These are phyloP conservation scores for Diaporthe batatas DNA, from an alignment of 2,329 filamentous ascomycete species.

Conservation along the genomic window DNA sequence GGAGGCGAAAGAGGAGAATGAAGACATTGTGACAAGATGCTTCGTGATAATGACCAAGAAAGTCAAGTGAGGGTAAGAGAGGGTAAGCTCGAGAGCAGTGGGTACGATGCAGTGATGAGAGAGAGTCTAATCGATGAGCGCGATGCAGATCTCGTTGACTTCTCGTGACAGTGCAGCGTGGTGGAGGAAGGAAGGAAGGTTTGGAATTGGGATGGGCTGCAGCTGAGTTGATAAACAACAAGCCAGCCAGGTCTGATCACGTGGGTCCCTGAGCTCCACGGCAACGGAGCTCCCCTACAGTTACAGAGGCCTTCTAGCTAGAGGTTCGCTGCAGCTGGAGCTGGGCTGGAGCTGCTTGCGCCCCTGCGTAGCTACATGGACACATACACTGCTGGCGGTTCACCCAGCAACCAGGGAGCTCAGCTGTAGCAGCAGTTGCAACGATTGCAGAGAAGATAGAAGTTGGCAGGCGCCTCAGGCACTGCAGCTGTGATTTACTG, in stretches of 20 bases:
- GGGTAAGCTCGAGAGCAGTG: conserved; percentile 27
- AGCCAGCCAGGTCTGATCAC: neutral
- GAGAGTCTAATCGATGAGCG: conserved; percentile 35
- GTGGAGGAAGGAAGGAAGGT: conserved; percentile 23
- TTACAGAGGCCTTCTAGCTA: neutral
- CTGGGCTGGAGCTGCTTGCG: too few relatives aligned
- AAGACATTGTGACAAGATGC: conserved; percentile 20
- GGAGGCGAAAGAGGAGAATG: neutral
- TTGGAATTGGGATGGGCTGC: neutral
- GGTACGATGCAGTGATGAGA: conserved; percentile 20
- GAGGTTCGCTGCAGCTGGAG: neutral
- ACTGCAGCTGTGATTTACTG: neutral
- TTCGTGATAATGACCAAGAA: neutral
- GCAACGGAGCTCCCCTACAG: neutral
- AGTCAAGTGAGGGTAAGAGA: neutral
- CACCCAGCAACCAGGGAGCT: conserved; percentile 12
- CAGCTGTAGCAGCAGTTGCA: neutral
- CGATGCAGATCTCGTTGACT: conserved; percentile 33
- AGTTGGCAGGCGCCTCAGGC: neutral
- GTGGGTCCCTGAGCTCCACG: neutral
- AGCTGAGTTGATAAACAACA: conserved; percentile 23
- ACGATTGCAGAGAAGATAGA: neutral
- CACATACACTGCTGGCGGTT: neutral
- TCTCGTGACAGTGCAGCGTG: conserved; percentile 13
- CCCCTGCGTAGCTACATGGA: neutral